phyloP scores from a whole-genome alignment of 257 asterid genomes.

The Petrea volubilis region DNA sequence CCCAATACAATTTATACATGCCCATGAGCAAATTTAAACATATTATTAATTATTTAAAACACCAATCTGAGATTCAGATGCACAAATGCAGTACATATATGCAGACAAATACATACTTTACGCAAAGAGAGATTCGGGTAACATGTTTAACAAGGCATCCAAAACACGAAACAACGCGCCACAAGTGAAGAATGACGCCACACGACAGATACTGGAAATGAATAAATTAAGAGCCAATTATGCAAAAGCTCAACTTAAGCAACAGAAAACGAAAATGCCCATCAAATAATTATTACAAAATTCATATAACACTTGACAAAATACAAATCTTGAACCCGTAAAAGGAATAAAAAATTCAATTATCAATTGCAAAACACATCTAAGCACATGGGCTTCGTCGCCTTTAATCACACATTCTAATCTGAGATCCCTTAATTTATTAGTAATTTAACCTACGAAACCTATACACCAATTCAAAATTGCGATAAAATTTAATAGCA shows the following conservation, averaged over 20 bases:
- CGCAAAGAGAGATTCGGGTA: conserved; percentile 11
- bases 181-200: conserved; percentile 19
- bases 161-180: conserved; percentile 19
- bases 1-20: neutral
- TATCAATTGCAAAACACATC: conserved; percentile 12
- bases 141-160: conserved; percentile 15
- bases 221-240: conserved; percentile 18
- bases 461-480: neutral
- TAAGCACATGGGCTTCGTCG: conserved; percentile 42
- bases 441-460: neutral
- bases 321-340: neutral
- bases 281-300: neutral
- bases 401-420: conserved; percentile 8
- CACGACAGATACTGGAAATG: conserved; percentile 30
- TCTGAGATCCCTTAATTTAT: conserved; percentile 20
- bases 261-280: neutral
- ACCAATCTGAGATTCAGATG: neutral
- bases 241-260: neutral
- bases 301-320: neutral
- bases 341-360: neutral
- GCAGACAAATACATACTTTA: neutral
- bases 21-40: neutral
- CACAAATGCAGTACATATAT: neutral
- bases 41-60: neutral
- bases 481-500: neutral